Conservation (phyloP, 345 rosid species). For the Ailanthus altissimus region DNA sequence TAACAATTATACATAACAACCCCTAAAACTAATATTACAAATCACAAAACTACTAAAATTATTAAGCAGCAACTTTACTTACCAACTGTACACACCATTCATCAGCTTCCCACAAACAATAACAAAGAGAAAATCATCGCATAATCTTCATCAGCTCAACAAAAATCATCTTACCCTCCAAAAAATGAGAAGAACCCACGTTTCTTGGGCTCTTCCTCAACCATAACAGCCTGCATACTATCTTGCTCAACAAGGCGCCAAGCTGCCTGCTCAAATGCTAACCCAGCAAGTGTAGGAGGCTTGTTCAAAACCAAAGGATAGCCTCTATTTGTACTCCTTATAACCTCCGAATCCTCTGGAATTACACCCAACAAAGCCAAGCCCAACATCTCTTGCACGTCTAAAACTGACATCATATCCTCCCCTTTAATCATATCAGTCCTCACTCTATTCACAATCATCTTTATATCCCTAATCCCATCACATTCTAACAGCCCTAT, state of each 20-base stretch:
- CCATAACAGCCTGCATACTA: slow-evolving; percentile 94
- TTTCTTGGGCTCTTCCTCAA: slow-evolving; percentile 92
- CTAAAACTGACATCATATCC: slow-evolving; percentile 97
- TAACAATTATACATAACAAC: not conserved
- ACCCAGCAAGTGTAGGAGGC: slow-evolving; percentile 91
- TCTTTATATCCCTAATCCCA: slow-evolving; percentile 88
- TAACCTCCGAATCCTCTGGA: slow-evolving; percentile 92
- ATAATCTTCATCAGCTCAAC: not conserved
- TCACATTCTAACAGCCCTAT: slow-evolving; percentile 88
- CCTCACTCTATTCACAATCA: slow-evolving; percentile 90
- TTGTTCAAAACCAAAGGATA: slow-evolving; percentile 83
- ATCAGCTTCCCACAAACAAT: not conserved
- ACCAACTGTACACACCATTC: slow-evolving; percentile 37
- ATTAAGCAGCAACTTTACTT: slow-evolving; percentile 17
- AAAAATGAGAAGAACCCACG: slow-evolving; percentile 88
- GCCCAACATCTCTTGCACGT: slow-evolving; percentile 94
- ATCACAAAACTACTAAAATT: not conserved
- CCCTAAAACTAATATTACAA: not conserved
- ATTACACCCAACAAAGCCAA: slow-evolving; percentile 77
- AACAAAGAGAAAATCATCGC: not conserved
- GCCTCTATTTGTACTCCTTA: slow-evolving; percentile 88
- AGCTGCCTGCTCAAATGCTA: slow-evolving; percentile 98
- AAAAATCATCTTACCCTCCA: slow-evolving; percentile 45
- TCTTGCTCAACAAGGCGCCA: slow-evolving; percentile 99
- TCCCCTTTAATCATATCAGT: slow-evolving; percentile 98